Base-by-base conservation (phyloP, 2,329 filamentous ascomycete species). In the Aspergillus hiratsukae region DNA sequence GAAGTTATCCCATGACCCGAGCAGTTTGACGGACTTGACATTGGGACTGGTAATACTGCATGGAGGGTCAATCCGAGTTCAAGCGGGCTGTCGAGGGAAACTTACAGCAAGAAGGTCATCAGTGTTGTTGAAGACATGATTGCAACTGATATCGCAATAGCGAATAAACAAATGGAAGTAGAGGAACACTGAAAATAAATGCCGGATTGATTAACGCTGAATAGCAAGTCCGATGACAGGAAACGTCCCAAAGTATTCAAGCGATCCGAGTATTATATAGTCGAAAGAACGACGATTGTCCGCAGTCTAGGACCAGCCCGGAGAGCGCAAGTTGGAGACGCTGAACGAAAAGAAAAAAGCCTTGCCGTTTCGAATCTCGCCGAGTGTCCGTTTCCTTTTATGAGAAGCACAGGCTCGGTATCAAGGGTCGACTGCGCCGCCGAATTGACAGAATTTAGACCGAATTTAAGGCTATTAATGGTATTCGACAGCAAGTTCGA, bases 1-100 rank as follows among this genome's bases (percentile, higher is more conserved):
- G 76, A 97, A 97, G 78, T 96, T 96, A 78, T 97, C 92, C 93
- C 93, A 97, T 61, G 91, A 96, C 60, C 93, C 93, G 65, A 94
- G 81, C 48, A 97, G 82, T 69, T 89, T 86, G 63, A 97, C 89
- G 48, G 87, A 87, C 61, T 72, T 64, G 49, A 75, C 71, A 41
- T 73, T 68, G 35, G 75, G 71, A 50, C 71, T 69, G 58, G 75
- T 75, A 46, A 66, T 66, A 57, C 69, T 72, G 58, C 31, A 28
- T 56, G 37, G 19, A 27, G 21, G 21, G 51, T 48, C 8, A 53
- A 66, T 65, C 58, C 53, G 49, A 46, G 40, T 6, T 8, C 19
- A 28, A 9, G 11, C 14, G 48, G 40, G 11, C 28, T 25, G 8
- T 31, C 8, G n/a, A 6, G 9, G 9, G 3, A 27, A 21, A 67